Percentiles rank a stretch among this genome's conserved stretches.
Evolutionary conservation across 2,329 filamentous ascomycete species (phyloP).

Genomic region (Penicillium sumatraense): DNA sequence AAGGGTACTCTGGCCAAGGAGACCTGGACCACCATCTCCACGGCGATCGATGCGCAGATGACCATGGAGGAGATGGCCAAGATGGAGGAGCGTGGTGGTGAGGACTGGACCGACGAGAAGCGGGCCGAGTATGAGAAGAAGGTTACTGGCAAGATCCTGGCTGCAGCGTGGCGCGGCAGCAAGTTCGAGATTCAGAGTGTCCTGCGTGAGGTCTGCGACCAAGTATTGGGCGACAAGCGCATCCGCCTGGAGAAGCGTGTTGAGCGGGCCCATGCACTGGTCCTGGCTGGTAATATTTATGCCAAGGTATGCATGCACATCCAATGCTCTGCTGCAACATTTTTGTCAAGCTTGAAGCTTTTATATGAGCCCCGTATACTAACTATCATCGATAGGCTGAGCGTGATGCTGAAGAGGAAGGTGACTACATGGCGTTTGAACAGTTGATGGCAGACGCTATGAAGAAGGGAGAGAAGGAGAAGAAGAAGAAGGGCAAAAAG

Average conservation of each 20-base stretch:
- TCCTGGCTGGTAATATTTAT: slow-evolving; percentile 88
- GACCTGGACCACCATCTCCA: slow-evolving; percentile 96
- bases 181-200: slow-evolving; percentile 99
- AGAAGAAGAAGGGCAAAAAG: slow-evolving; percentile 55
- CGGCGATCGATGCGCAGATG: slow-evolving; percentile 94
- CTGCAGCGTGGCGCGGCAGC: slow-evolving; percentile 92
- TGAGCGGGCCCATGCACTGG: slow-evolving; percentile 86
- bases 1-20: slow-evolving; percentile 97
- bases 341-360: no score
- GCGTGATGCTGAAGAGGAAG: slow-evolving; percentile 92
- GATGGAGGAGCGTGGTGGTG: slow-evolving; percentile 89
- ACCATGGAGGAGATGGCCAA: slow-evolving; percentile 99
- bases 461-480: slow-evolving; percentile 85
- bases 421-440: slow-evolving; percentile 98
- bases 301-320: slow-evolving; percentile 68
- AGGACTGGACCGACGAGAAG: slow-evolving; percentile 98
- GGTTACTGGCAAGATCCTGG: slow-evolving; percentile 97
- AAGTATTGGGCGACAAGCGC: slow-evolving; percentile 77
- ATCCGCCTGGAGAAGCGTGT: slow-evolving; percentile 82
- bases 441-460: slow-evolving; percentile 96
- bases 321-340: no score
- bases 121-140: slow-evolving; percentile 93
- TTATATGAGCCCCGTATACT: no score
- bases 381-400: slow-evolving; percentile 65
- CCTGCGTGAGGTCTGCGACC: slow-evolving; percentile 90